Conservation (phyloP, 2,329 filamentous ascomycete genomes). For the Pseudogymnoascus sp. region DNA sequence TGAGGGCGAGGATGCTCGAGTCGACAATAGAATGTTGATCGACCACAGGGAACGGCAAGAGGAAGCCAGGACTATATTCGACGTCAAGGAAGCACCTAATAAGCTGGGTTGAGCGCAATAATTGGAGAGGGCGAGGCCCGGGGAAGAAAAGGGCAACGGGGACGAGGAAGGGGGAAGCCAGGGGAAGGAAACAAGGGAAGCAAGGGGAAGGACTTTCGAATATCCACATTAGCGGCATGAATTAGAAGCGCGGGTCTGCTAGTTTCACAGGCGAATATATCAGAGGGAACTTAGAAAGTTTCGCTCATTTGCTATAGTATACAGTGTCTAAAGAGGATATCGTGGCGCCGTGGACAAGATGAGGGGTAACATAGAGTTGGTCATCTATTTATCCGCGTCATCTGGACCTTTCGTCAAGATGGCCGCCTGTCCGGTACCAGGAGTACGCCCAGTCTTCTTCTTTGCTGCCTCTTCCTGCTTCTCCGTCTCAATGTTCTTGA, state of each 20-base stretch:
- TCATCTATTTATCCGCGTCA: conserved; percentile 24
- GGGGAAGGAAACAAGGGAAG: conserved; percentile 15
- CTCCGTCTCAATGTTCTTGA: conserved; percentile 98
- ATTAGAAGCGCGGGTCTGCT: conserved; percentile 11
- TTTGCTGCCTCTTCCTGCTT: conserved; percentile 92
- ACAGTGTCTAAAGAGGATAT: conserved; percentile 22
- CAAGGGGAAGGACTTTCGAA: conserved; percentile 5
- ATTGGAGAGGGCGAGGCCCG: background rate
- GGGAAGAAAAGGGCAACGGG: no score
- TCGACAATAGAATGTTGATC: conserved; percentile 85
- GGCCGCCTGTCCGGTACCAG: conserved; percentile 62
- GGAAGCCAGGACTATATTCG: conserved; percentile 61
- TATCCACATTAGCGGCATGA: conserved; percentile 11
- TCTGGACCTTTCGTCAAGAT: conserved; percentile 60
- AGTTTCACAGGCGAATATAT: conserved; percentile 13
- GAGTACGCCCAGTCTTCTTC: conserved; percentile 76
- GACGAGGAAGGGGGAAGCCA: background rate
- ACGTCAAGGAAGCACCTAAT: conserved; percentile 66
- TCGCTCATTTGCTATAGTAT: conserved; percentile 31
- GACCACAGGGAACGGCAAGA: conserved; percentile 67
- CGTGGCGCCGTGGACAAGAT: conserved; percentile 4
- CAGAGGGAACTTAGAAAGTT: conserved; percentile 3
- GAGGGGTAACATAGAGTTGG: conserved; percentile 5
- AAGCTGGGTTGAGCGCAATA: conserved; percentile 58
- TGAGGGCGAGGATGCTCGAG: conserved; percentile 82